Percentiles rank a stretch among this genome's conserved stretches.
These are phyloP conservation scores for Yarrowia sp. DNA, from an alignment of 805 yeast species.

Conservation along the genomic window DNA sequence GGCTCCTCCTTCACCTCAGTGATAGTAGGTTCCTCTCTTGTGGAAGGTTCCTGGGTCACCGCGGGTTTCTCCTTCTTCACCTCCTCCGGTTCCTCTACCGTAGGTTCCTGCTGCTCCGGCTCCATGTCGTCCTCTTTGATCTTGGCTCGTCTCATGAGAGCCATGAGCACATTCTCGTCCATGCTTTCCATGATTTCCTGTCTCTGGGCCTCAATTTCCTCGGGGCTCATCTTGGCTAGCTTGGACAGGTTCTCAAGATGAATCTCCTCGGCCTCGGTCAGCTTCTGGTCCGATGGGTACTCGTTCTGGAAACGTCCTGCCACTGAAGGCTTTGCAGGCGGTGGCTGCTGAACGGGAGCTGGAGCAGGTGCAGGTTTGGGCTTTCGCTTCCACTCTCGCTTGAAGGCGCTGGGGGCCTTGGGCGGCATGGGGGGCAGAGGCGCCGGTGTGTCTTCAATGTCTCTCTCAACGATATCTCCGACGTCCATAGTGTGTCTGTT, in stretches of 20 bases:
- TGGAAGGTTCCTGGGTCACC: neutral
- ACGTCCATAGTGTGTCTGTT: slow-evolving; percentile 32
- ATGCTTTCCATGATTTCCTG: slow-evolving; percentile 63
- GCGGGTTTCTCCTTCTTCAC: neutral
- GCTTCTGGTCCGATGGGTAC: slow-evolving; percentile 29
- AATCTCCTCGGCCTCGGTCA: slow-evolving; percentile 67
- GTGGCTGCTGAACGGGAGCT: neutral
- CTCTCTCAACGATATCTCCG: slow-evolving; percentile 64
- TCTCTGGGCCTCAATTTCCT: slow-evolving; percentile 60
- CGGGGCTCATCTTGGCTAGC: slow-evolving; percentile 58
- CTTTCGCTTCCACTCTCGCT: slow-evolving; percentile 3
- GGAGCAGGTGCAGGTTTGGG: slow-evolving; percentile 10
- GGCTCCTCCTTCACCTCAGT: neutral
- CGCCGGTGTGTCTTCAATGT: slow-evolving; percentile 24
- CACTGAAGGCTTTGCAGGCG: neutral
- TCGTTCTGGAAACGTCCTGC: slow-evolving; percentile 9
- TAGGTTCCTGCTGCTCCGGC: neutral
- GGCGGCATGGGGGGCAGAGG: slow-evolving; percentile 26
- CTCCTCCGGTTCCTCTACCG: neutral
- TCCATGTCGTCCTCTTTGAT: slow-evolving; percentile 39
- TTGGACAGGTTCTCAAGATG: slow-evolving; percentile 69
- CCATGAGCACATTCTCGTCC: slow-evolving; percentile 63
- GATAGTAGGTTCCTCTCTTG: neutral
- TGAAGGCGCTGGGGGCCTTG: slow-evolving; percentile 22
- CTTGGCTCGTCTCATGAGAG: slow-evolving; percentile 43